These are phyloP conservation scores for Aspergillus versicolor DNA, from an alignment of 2,329 filamentous ascomycete genomes.

Conservation along the genomic window DNA sequence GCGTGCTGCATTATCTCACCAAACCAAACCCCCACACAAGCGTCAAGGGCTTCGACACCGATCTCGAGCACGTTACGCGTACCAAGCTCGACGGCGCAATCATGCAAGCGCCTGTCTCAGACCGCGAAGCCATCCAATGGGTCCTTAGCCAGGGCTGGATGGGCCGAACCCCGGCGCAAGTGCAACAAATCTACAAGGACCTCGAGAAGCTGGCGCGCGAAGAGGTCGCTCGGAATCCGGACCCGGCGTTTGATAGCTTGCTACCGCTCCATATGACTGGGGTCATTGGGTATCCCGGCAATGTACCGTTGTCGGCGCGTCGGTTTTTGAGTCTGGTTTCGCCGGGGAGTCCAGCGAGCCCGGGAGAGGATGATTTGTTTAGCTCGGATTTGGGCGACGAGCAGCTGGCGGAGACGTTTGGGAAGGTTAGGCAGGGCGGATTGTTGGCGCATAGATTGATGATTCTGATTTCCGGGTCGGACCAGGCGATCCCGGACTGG, in stretches of 20 bases:
- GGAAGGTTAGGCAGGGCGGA: slow-evolving; percentile 42
- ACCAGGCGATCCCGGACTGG: slow-evolving; percentile 47
- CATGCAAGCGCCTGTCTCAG: slow-evolving; percentile 76
- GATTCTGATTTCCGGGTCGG: slow-evolving; percentile 49
- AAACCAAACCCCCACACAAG: slow-evolving; percentile 41
- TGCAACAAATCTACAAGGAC: slow-evolving; percentile 30
- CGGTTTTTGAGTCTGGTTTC: slow-evolving; percentile 59
- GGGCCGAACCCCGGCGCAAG: slow-evolving; percentile 22
- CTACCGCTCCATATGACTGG: slow-evolving; percentile 36
- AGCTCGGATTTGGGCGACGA: slow-evolving; percentile 67
- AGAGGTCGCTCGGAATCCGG: slow-evolving; percentile 14
- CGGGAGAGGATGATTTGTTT: slow-evolving; percentile 83
- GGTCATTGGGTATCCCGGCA: slow-evolving; percentile 30
- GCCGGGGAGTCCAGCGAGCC: slow-evolving; percentile 49
- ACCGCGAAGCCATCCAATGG: slow-evolving; percentile 64
- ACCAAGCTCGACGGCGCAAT: slow-evolving; percentile 69
- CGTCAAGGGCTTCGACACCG: slow-evolving; percentile 29
- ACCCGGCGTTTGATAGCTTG: slow-evolving; percentile 26
- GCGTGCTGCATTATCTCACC: slow-evolving; percentile 63
- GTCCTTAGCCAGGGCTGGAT: slow-evolving; percentile 28
- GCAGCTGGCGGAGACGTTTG: slow-evolving; percentile 62
- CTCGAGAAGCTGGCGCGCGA: slow-evolving; percentile 33
- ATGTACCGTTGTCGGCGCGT: slow-evolving; percentile 52
- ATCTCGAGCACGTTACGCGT: slow-evolving; percentile 38
- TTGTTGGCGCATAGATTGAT: slow-evolving; percentile 43